Evolutionary conservation across 2,329 filamentous ascomycete species (phyloP).

Genomic region (Pleomassaria siparia): DNA sequence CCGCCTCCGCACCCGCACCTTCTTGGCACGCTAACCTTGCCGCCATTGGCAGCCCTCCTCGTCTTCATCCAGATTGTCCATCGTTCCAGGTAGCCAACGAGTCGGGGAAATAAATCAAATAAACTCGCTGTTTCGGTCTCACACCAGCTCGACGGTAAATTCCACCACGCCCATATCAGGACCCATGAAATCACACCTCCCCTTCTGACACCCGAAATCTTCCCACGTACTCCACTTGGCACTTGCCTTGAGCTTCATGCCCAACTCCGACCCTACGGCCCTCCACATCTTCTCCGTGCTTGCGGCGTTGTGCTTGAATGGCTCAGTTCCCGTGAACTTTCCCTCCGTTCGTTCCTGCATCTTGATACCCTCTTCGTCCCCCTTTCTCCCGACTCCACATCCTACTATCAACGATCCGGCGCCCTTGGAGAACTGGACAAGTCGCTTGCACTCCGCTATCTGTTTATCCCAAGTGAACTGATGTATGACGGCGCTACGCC

Average conservation of each 20-base stretch:
- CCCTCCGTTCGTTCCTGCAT: background rate
- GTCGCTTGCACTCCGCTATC: background rate
- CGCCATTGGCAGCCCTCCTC: background rate
- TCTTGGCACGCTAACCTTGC: background rate
- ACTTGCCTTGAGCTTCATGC: background rate
- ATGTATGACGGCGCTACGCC: background rate
- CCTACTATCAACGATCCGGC: background rate
- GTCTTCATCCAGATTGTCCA: background rate
- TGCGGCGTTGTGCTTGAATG: background rate
- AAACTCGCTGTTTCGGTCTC: background rate
- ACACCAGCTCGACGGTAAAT: background rate
- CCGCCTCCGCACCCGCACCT: background rate
- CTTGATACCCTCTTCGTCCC: background rate
- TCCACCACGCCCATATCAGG: background rate
- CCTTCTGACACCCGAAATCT: background rate
- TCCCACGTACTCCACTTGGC: background rate
- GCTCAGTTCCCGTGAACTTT: background rate
- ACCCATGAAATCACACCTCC: background rate
- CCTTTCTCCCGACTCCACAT: background rate
- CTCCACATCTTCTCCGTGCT: background rate
- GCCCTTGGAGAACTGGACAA: background rate
- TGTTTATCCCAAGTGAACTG: slow-evolving; percentile 1
- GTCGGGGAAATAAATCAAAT: too few species aligned
- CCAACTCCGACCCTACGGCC: background rate
- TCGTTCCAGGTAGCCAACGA: background rate